These are phyloP conservation scores for Raphanus sativus DNA, from an alignment of 345 rosid species.

Conservation along the genomic window DNA sequence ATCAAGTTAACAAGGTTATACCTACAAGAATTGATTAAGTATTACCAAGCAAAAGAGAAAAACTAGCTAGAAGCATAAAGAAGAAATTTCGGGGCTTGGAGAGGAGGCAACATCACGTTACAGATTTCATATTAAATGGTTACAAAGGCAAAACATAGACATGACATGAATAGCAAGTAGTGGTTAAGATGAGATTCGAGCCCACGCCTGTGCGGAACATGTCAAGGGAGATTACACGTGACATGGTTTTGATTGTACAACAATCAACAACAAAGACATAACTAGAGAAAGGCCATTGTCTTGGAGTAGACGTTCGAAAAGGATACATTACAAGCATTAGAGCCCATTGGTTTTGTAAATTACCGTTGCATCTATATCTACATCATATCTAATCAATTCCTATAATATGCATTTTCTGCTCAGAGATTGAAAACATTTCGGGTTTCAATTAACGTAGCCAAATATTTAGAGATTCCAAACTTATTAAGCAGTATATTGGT, in stretches of 20 bases:
- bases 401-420: background rate
- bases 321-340: background rate
- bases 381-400: conserved; percentile 12
- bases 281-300: conserved; percentile 24
- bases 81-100: conserved; percentile 8
- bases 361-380: background rate
- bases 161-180: conserved; percentile 29
- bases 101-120: conserved; percentile 28
- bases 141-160: conserved; percentile 33
- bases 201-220: conserved; percentile 38
- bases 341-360: background rate
- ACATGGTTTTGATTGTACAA: conserved; percentile 18
- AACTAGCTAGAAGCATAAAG: background rate
- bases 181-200: conserved; percentile 32
- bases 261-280: conserved; percentile 27
- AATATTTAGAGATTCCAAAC: background rate
- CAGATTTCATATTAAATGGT: conserved; percentile 26
- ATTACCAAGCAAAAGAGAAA: background rate
- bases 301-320: conserved; percentile 11
- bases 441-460: background rate
- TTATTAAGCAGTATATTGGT: background rate
- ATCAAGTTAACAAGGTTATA: background rate
- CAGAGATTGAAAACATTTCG: background rate
- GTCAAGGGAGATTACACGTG: conserved; percentile 31
- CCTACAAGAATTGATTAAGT: background rate